These are phyloP conservation scores for Solanum hybrid DNA, from an alignment of 305 asterid genomes.

Conservation along the genomic window DNA sequence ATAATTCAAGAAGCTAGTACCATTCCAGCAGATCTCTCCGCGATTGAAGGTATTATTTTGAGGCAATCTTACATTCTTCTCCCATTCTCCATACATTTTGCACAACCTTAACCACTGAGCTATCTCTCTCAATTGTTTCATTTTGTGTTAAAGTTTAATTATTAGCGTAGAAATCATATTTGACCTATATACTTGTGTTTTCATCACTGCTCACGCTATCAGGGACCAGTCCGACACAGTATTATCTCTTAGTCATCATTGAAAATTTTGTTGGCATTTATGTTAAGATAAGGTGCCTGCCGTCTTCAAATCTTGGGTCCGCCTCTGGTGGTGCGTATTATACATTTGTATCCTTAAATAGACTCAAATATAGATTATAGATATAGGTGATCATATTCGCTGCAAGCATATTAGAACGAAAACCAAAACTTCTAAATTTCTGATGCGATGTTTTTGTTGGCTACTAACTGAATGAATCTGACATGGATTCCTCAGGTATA, in stretches of 20 bases:
- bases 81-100: not conserved
- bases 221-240: not conserved
- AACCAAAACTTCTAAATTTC: not conserved
- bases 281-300: not conserved
- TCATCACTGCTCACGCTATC: not conserved
- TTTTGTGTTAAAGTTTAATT: not conserved
- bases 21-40: not conserved
- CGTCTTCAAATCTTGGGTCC: not conserved
- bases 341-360: not conserved
- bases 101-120: not conserved
- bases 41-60: constrained; percentile 12
- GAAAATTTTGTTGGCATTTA: not conserved
- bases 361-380: not conserved
- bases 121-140: too few relatives aligned
- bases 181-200: not conserved
- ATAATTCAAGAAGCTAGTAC: constrained; percentile 17
- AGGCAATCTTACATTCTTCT: not conserved
- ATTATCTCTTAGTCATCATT: not conserved
- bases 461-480: not conserved
- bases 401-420: not conserved
- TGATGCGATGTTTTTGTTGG: not conserved
- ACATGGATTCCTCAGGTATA: not conserved
- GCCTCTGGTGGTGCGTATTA: not conserved
- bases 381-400: not conserved
- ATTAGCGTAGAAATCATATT: not conserved